Percentiles rank a stretch among this genome's conserved stretches.
phyloP scores from a whole-genome alignment of 1,139 yeast species.

The Saccharomyces hybrid region DNA sequence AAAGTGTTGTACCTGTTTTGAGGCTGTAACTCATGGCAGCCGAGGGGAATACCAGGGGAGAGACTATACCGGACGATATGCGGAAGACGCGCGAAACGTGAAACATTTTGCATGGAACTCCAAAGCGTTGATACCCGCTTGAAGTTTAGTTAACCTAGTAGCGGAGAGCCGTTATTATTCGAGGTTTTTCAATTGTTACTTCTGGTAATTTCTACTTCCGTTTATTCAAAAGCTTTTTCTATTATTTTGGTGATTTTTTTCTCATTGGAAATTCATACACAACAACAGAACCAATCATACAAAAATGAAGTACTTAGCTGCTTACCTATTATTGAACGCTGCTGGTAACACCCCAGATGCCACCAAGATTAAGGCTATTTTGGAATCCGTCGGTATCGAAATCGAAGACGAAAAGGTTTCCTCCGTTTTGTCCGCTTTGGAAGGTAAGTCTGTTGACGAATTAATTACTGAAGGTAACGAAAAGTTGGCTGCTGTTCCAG shows the following conservation, averaged over 20 bases:
- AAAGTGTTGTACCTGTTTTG: neutral
- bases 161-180: neutral
- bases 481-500: constrained; percentile 75
- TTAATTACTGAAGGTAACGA: constrained; percentile 74
- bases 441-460: constrained; percentile 69
- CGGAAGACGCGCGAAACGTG: neutral
- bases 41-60: neutral
- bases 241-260: neutral
- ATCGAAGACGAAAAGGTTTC: constrained; percentile 68
- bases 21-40: neutral
- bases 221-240: neutral
- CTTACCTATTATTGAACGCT: constrained; percentile 79
- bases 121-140: neutral
- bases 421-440: constrained; percentile 58
- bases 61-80: neutral
- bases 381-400: constrained; percentile 72
- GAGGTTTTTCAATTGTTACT: neutral
- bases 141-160: neutral
- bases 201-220: neutral
- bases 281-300: neutral
- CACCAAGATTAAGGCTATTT: constrained; percentile 60
- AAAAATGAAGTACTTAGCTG: constrained; percentile 78
- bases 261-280: neutral
- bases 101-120: neutral
- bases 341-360: constrained; percentile 80